These are phyloP conservation scores for Eucalyptus polybractea DNA, from an alignment of 345 rosid species.

Conservation along the genomic window DNA sequence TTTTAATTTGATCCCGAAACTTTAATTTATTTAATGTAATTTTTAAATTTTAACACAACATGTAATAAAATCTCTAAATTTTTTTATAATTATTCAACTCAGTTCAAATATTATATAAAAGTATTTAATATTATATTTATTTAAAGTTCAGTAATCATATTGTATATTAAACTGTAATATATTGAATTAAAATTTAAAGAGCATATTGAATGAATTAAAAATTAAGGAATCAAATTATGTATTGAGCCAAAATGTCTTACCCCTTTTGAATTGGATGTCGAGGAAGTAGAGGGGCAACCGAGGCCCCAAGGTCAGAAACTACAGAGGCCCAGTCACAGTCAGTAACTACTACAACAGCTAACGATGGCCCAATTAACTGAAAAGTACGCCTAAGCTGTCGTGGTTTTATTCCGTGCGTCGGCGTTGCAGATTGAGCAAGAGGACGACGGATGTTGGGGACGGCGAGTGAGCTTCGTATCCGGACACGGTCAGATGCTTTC, in stretches of 20 bases:
- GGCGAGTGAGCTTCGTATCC: not conserved
- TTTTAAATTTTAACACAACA: fast-evolving
- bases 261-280: too few relatives aligned
- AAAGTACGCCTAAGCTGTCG: not conserved
- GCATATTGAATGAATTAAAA: fast-evolving
- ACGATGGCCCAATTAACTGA: not conserved
- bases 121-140: too few relatives aligned
- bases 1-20: too few relatives aligned
- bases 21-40: too few relatives aligned
- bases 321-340: not conserved
- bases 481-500: not conserved
- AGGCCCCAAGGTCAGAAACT: too few relatives aligned
- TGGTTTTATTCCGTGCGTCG: not conserved
- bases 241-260: too few relatives aligned
- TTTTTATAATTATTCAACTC: too few relatives aligned
- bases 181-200: too few relatives aligned
- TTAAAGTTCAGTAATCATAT: too few relatives aligned
- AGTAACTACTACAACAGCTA: not conserved
- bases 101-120: fast-evolving
- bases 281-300: too few relatives aligned
- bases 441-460: not conserved
- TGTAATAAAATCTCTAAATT: too few relatives aligned
- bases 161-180: fast-evolving
- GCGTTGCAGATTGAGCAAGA: not conserved
- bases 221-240: too few relatives aligned